phyloP scores from a whole-genome alignment of 1,139 yeast species.

The Yamadazyma trypodendri region DNA sequence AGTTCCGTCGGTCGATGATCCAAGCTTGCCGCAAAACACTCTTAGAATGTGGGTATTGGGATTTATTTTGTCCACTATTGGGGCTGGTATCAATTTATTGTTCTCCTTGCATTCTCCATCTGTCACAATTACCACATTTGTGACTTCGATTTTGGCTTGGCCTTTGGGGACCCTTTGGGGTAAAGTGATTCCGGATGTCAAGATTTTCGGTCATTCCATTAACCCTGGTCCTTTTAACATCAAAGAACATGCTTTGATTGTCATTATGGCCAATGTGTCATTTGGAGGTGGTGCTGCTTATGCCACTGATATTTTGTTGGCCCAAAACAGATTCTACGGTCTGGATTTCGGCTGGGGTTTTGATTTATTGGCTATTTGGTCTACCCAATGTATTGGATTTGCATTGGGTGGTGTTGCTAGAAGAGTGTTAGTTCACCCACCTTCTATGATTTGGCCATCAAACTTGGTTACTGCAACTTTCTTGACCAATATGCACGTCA shows the following conservation, averaged over 20 bases:
- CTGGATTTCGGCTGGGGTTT: conserved; percentile 40
- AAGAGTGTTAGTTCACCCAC: conserved; percentile 58
- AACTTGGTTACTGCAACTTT: conserved; percentile 47
- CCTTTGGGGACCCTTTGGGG: conserved; percentile 52
- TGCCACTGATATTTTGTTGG: conserved; percentile 57
- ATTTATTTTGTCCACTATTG: conserved; percentile 54
- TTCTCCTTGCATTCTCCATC: conserved; percentile 62
- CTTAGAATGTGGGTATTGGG: conserved; percentile 61
- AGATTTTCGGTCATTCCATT: conserved; percentile 40
- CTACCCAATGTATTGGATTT: conserved; percentile 64
- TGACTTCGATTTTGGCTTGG: conserved; percentile 61
- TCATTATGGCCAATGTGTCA: conserved; percentile 53
- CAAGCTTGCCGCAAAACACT: conserved; percentile 55
- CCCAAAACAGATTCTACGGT: conserved; percentile 52
- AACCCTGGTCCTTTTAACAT: conserved; percentile 67
- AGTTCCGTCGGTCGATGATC: conserved; percentile 62
- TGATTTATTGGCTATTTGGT: conserved; percentile 47
- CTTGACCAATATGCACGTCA: conserved; percentile 60
- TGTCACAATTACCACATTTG: conserved; percentile 51
- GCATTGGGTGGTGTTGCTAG: conserved; percentile 62
- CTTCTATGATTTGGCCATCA: conserved; percentile 68
- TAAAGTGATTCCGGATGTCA: conserved; percentile 39
- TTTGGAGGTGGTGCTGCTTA: conserved; percentile 63
- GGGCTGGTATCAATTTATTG: conserved; percentile 59
- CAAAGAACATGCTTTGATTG: conserved; percentile 65